phyloP scores from a whole-genome alignment of 2,329 filamentous ascomycete genomes.

The Aspergillus unguis region DNA sequence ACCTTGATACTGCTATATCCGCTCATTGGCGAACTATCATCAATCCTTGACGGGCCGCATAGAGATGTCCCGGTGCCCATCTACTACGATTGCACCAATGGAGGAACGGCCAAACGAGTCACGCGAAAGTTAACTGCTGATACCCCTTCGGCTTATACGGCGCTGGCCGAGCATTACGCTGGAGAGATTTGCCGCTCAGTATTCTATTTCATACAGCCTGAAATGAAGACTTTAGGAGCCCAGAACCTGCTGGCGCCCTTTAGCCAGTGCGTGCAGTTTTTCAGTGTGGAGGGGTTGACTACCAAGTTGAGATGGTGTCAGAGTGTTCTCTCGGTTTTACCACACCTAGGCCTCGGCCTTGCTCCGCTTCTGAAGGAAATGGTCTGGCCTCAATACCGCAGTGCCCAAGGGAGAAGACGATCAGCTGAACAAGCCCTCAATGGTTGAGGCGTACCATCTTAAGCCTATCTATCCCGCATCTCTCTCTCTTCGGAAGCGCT shows the following conservation, averaged over 20 bases:
- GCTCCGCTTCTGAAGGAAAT: constrained; percentile 20
- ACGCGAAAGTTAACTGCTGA: background rate
- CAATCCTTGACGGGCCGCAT: constrained; percentile 5
- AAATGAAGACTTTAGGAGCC: constrained; percentile 20
- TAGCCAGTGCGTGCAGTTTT: constrained; percentile 21
- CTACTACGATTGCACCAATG: background rate
- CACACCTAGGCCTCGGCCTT: constrained; percentile 17
- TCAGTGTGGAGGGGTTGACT: constrained; percentile 10
- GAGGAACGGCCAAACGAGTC: background rate
- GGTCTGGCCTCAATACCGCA: constrained; percentile 20
- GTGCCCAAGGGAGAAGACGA: constrained; percentile 7
- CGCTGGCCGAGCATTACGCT: constrained; percentile 20
- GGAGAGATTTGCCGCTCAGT: constrained; percentile 19
- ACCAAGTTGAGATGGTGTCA: constrained; percentile 21
- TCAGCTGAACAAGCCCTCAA: background rate
- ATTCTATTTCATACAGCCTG: constrained; percentile 18
- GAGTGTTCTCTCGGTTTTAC: constrained; percentile 16
- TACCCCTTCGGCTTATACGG: constrained; percentile 9
- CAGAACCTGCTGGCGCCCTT: constrained; percentile 19
- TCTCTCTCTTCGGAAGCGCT: background rate
- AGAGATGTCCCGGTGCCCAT: constrained; percentile 1
- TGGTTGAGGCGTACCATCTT: background rate
- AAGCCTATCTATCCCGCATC: background rate
- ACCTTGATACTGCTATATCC: constrained; percentile 19
- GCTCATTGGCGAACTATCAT: constrained; percentile 19